A percentile compares a stretch with the other conserved stretches of the same genome.
Conservation (phyloP, 2,329 filamentous ascomycete genomes). For the Aspergillus sp. region DNA sequence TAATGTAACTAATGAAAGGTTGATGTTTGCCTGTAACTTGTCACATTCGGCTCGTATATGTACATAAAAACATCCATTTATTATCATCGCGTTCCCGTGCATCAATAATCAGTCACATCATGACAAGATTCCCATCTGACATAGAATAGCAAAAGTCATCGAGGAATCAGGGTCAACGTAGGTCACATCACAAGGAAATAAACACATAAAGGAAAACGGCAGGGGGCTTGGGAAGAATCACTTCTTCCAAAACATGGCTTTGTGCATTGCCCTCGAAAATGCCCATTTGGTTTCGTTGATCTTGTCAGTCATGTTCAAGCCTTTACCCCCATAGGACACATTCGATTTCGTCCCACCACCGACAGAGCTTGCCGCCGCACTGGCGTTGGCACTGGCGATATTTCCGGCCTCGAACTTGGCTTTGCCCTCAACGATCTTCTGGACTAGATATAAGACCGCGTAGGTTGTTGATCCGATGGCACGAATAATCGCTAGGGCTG, state of each 20-base stretch:
- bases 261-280: conserved; percentile 32
- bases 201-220: conserved; percentile 1
- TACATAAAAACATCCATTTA: conserved; percentile 7
- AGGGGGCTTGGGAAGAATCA: conserved; percentile 16
- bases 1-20: no score
- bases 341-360: conserved; percentile 16
- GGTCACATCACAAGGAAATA: not conserved
- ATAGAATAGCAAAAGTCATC: conserved; percentile 14
- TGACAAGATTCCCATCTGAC: conserved; percentile 21
- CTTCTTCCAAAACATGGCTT: conserved; percentile 43
- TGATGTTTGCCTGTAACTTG: not conserved
- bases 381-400: conserved; percentile 28
- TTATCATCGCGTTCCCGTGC: conserved; percentile 8
- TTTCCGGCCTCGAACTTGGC: conserved; percentile 56
- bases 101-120: conserved; percentile 15
- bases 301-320: conserved; percentile 35
- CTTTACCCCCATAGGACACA: conserved; percentile 30
- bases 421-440: conserved; percentile 82
- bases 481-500: conserved; percentile 80
- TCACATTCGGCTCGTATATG: conserved; percentile 3
- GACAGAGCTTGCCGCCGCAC: conserved; percentile 21
- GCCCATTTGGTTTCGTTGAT: conserved; percentile 37
- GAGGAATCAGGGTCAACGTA: conserved; percentile 12
- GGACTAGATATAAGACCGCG: conserved; percentile 78
- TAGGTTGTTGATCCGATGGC: conserved; percentile 80